Conservation (phyloP, 768 basidiomycete species). For the Mycena sanguinolenta region DNA sequence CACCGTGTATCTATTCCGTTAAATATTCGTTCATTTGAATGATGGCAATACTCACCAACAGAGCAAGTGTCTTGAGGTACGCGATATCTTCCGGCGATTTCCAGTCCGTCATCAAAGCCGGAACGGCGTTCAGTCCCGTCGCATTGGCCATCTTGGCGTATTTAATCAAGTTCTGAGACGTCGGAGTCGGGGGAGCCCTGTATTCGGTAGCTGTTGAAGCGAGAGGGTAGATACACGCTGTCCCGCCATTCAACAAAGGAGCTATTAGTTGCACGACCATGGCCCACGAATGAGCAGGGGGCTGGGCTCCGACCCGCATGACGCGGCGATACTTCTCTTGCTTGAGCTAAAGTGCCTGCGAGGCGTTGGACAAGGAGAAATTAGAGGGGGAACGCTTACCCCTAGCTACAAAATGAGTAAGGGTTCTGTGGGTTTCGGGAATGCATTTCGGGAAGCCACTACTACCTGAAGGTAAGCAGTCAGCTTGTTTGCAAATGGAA, state of each 20-base stretch:
- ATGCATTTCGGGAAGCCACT: slow-evolving; percentile 30
- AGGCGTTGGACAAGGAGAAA: not conserved
- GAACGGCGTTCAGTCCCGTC: not conserved
- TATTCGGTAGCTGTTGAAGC: slow-evolving; percentile 35
- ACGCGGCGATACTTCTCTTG: slow-evolving; percentile 1
- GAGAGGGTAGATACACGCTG: slow-evolving; percentile 51
- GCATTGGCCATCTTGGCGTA: slow-evolving; percentile 34
- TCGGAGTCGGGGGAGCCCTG: slow-evolving; percentile 50
- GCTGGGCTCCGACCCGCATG: slow-evolving; percentile 42
- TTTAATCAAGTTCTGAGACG: slow-evolving; percentile 54
- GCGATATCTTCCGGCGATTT: not conserved
- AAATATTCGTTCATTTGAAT: not conserved
- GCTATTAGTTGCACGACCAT: slow-evolving; percentile 45
- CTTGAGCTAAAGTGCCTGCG: not conserved
- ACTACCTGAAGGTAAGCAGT: slow-evolving; percentile 16
- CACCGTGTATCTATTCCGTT: not conserved
- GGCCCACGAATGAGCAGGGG: slow-evolving; percentile 55
- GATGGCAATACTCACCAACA: not conserved
- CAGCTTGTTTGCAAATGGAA: not conserved
- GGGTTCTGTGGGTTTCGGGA: slow-evolving; percentile 7
- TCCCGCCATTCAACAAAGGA: slow-evolving; percentile 42
- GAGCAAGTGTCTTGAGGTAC: not conserved
- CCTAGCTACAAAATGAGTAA: not conserved
- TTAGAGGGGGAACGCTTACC: not conserved
- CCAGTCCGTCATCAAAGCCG: not conserved